Conservation (phyloP, 176 grass and related monocot genomes). For the Aegilops bicornis region DNA sequence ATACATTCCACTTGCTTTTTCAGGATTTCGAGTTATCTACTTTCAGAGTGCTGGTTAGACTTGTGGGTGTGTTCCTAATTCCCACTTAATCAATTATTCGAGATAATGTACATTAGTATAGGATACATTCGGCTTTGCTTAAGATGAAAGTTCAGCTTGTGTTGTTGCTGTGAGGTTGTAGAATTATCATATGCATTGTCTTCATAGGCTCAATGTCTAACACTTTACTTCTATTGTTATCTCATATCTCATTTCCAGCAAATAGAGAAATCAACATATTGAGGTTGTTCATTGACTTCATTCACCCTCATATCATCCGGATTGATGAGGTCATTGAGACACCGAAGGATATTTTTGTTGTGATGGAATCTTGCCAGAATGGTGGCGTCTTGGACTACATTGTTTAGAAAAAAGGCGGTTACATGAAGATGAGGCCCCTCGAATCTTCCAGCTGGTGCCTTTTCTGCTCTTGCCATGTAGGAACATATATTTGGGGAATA, state of each 20-base stretch:
- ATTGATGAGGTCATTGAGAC: slow-evolving; percentile 93
- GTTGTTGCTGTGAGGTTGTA: background rate
- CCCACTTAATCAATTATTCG: background rate
- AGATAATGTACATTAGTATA: background rate
- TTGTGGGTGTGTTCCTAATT: background rate
- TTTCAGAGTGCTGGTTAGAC: background rate
- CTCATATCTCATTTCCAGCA: slow-evolving; percentile 46
- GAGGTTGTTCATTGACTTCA: slow-evolving; percentile 48
- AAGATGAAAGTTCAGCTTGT: slow-evolving; percentile 5
- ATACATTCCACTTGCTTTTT: background rate
- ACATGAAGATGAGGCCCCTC: slow-evolving; percentile 81
- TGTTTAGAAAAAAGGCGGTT: slow-evolving; percentile 84
- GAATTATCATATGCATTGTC: slow-evolving; percentile 8
- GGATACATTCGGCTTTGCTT: background rate
- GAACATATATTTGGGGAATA: background rate
- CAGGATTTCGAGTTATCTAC: background rate
- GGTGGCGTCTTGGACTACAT: slow-evolving; percentile 89
- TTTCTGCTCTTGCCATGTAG: background rate
- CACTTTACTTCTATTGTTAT: background rate
- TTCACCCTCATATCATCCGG: slow-evolving; percentile 90
- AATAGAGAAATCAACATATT: slow-evolving; percentile 95
- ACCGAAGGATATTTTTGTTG: slow-evolving; percentile 69
- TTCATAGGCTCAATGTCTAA: slow-evolving; percentile 7
- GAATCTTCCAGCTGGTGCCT: slow-evolving; percentile 83
- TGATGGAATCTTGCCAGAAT: slow-evolving; percentile 89